Evolutionary conservation across 1,139 yeast species (phyloP).

Genomic region (Kodamaea anthophila): DNA sequence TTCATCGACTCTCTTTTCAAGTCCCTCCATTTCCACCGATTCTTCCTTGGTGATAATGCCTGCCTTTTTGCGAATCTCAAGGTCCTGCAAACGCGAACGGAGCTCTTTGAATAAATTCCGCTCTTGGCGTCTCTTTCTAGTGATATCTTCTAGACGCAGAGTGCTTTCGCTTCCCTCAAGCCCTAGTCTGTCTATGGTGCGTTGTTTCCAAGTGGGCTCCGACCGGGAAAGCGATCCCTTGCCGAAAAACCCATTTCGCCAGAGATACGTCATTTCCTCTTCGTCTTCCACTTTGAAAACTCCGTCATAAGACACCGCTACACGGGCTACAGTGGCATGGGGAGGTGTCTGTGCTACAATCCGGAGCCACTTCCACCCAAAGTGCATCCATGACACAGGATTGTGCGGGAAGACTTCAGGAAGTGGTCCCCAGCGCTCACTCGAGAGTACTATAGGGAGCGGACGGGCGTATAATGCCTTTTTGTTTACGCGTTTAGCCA

Average conservation of each 20-base stretch:
- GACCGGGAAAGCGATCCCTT: conserved; percentile 85
- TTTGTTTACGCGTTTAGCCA: conserved; percentile 20
- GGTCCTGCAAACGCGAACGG: conserved; percentile 32
- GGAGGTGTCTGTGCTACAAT: conserved; percentile 21
- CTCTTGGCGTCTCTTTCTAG: conserved; percentile 65
- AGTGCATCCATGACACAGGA: conserved; percentile 54
- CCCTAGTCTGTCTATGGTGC: conserved; percentile 50
- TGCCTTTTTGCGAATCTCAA: conserved; percentile 27
- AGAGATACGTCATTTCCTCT: conserved; percentile 50
- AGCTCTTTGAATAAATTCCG: conserved; percentile 66
- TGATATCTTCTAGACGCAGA: conserved; percentile 56
- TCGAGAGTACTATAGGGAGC: conserved; percentile 44
- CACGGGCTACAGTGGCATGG: conserved; percentile 14
- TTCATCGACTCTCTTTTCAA: conserved; percentile 15
- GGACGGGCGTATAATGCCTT: conserved; percentile 31
- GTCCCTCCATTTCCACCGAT: conserved; percentile 17
- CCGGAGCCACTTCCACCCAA: conserved; percentile 28
- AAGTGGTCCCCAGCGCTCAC: conserved; percentile 27
- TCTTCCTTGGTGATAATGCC: conserved; percentile 21
- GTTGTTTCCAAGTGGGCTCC: conserved; percentile 81
- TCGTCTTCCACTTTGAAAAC: conserved; percentile 41
- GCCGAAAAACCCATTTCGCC: conserved; percentile 92
- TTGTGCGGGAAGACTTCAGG: conserved; percentile 50
- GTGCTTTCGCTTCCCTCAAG: conserved; percentile 12
- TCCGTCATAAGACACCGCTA: conserved; percentile 24